A percentile compares a stretch with the other conserved stretches of the same genome.
Evolutionary conservation across 129 eudicot species (phyloP).

Genomic region (Helichrysum umbraculigerum): DNA sequence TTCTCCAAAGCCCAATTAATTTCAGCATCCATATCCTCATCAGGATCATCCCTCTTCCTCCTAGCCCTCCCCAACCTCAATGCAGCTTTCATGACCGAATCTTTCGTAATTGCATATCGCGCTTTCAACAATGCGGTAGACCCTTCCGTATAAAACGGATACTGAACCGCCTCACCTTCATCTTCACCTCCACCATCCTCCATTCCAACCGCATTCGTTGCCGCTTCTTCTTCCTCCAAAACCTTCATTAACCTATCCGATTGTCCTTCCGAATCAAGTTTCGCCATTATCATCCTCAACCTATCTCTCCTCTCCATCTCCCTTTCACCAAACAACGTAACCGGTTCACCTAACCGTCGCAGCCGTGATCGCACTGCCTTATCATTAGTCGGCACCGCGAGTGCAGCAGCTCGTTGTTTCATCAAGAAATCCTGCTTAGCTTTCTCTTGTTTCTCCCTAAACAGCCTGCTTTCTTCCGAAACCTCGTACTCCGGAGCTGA

Average conservation of each 20-base stretch:
- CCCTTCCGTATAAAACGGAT: conserved; percentile 94
- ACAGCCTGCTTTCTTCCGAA: conserved; percentile 81
- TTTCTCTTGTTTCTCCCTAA: conserved; percentile 75
- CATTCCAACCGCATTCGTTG: conserved; percentile 42
- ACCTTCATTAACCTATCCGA: conserved; percentile 77
- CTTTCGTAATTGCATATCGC: conserved; percentile 62
- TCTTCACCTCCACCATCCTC: conserved; percentile 66
- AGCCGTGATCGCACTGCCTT: conserved; percentile 74
- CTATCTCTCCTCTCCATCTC: conserved; percentile 98
- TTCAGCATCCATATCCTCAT: conserved; percentile 95
- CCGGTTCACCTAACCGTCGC: conserved; percentile 80
- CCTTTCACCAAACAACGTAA: conserved; percentile 83
- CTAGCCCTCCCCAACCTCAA: conserved; percentile 67
- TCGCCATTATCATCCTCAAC: conserved; percentile 79
- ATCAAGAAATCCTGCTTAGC: conserved; percentile 71
- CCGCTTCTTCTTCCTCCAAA: conserved; percentile 82
- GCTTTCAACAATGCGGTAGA: conserved; percentile 62
- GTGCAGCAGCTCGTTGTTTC: conserved; percentile 86
- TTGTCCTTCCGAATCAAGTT: conserved; percentile 79
- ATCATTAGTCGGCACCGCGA: conserved; percentile 92
- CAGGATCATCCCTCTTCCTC: conserved; percentile 89
- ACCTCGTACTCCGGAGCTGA: conserved; percentile 62
- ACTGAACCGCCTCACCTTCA: conserved; percentile 61
- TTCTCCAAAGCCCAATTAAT: conserved; percentile 69
- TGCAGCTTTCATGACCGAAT: conserved; percentile 65